Conservation (phyloP, 2,329 filamentous ascomycete species). For the Aureobasidium subglaciale region DNA sequence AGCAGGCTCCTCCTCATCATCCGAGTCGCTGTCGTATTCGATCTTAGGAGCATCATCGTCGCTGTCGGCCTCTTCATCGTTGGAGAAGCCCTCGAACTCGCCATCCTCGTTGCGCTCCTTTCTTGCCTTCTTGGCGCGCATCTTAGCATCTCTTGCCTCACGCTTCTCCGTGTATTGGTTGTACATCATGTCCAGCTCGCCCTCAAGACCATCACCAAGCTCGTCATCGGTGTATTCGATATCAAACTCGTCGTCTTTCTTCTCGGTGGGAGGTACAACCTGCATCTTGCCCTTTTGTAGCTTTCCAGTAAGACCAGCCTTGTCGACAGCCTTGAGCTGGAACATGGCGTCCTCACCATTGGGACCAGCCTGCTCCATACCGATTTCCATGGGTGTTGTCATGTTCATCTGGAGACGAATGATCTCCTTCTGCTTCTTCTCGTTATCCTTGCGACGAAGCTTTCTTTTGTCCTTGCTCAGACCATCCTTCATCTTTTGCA, state of each 20-base stretch:
- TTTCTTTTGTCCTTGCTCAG: constrained; percentile 71
- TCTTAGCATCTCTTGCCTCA: constrained; percentile 75
- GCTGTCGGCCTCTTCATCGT: constrained; percentile 49
- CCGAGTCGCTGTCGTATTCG: constrained; percentile 57
- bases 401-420: constrained; percentile 97
- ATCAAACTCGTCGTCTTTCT: constrained; percentile 37
- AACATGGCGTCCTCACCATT: constrained; percentile 80
- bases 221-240: constrained; percentile 55
- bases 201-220: constrained; percentile 74
- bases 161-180: constrained; percentile 74
- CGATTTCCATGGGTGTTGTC: constrained; percentile 91
- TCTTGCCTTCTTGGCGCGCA: constrained; percentile 80
- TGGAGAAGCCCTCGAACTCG: constrained; percentile 86
- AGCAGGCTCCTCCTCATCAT: constrained; percentile 40
- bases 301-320: constrained; percentile 60
- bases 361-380: constrained; percentile 76
- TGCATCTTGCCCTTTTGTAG: constrained; percentile 70
- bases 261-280: constrained; percentile 49
- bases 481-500: constrained; percentile 74
- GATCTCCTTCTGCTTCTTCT: constrained; percentile 89
- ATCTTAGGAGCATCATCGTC: constrained; percentile 52
- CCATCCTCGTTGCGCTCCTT: constrained; percentile 68
- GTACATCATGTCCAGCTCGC: constrained; percentile 82
- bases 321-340: constrained; percentile 72
- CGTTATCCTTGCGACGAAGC: constrained; percentile 80